Conservation (phyloP, 2,329 filamentous ascomycete genomes). For the Aspergillus arachidicola region DNA sequence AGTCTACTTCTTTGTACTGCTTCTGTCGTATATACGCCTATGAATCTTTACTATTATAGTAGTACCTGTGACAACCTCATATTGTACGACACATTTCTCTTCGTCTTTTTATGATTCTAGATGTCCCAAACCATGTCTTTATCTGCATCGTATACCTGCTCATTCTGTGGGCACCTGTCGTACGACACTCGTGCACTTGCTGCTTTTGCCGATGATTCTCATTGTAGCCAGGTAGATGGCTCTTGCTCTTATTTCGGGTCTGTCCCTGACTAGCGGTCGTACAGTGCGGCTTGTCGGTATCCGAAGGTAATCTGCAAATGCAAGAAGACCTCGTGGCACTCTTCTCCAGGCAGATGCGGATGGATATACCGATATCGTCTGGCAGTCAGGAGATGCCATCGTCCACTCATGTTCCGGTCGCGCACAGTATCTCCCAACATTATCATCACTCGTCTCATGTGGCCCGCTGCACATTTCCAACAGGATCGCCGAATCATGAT, state of each 20-base stretch:
- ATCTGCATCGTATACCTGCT: conserved; percentile 41
- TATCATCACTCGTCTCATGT: conserved; percentile 80
- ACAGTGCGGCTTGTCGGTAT: conserved; percentile 46
- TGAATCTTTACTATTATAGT: background rate
- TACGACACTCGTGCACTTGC: conserved; percentile 39
- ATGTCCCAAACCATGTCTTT: conserved; percentile 35
- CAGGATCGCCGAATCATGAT: conserved; percentile 36
- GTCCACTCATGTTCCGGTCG: conserved; percentile 52
- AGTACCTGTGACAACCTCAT: background rate
- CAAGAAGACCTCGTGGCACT: conserved; percentile 82
- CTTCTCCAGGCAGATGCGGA: conserved; percentile 74
- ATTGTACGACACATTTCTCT: background rate
- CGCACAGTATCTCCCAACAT: conserved; percentile 77
- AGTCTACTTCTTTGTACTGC: background rate
- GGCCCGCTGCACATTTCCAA: conserved; percentile 47
- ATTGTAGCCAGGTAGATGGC: conserved; percentile 45
- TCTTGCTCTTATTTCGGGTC: conserved; percentile 16
- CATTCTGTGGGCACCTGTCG: conserved; percentile 41
- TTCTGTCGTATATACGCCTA: background rate
- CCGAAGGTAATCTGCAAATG: conserved; percentile 59
- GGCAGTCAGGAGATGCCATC: conserved; percentile 38
- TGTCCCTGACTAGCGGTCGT: conserved; percentile 22
- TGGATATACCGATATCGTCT: conserved; percentile 45
- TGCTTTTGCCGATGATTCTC: conserved; percentile 40
- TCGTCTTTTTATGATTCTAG: background rate